Conservation (phyloP, 2,329 filamentous ascomycete species). For the Sordariomycetes sp. region DNA sequence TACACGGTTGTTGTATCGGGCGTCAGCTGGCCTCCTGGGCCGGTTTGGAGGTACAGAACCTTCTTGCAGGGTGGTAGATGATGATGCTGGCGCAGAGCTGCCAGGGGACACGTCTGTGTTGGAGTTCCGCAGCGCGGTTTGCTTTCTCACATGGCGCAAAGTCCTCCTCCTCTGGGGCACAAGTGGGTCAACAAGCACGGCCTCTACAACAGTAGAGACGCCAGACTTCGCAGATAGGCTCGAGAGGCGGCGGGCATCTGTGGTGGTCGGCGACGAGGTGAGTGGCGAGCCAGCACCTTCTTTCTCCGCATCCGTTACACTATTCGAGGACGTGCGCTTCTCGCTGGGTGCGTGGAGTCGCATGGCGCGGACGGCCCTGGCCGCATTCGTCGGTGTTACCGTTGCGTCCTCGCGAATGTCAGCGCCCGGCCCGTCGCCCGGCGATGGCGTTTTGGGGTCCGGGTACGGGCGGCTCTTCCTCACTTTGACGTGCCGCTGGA, state of each 20-base stretch:
- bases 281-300: slow-evolving; percentile 8
- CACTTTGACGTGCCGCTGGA: slow-evolving; percentile 41
- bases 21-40: slow-evolving; percentile 15
- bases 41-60: slow-evolving; percentile 16
- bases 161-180: slow-evolving; percentile 37
- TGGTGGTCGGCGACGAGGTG: slow-evolving; percentile 24
- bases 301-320: neutral
- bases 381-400: slow-evolving; percentile 39
- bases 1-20: slow-evolving; percentile 33
- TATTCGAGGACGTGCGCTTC: neutral
- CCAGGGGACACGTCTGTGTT: slow-evolving; percentile 25
- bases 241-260: slow-evolving; percentile 39
- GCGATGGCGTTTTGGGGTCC: slow-evolving; percentile 12
- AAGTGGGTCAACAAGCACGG: slow-evolving; percentile 40
- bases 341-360: slow-evolving; percentile 25
- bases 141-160: slow-evolving; percentile 51
- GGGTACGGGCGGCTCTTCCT: slow-evolving; percentile 28
- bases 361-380: slow-evolving; percentile 35
- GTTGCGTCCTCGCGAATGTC: slow-evolving; percentile 36
- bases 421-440: slow-evolving; percentile 14
- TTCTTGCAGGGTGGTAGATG: slow-evolving; percentile 10
- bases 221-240: slow-evolving; percentile 43
- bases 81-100: slow-evolving; percentile 33
- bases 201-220: slow-evolving; percentile 46
- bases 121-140: slow-evolving; percentile 36